Evolutionary conservation across 805 yeast species (phyloP).

Genomic region (Zygotorulaspora sp.): DNA sequence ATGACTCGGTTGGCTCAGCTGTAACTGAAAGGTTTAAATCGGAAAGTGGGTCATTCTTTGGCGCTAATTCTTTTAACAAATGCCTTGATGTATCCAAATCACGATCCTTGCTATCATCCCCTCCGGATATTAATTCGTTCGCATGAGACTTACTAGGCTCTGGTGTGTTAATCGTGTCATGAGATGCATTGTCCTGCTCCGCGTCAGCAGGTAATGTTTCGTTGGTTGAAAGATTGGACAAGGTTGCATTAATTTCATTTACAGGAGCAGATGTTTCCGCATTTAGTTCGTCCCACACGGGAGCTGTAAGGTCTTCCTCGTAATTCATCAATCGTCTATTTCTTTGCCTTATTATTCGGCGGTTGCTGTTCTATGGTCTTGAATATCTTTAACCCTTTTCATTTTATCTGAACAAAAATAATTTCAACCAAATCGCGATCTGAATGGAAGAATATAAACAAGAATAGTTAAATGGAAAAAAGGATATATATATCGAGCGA

Average conservation of each 20-base stretch:
- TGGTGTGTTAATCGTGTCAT: not conserved
- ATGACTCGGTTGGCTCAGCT: slow-evolving; percentile 19
- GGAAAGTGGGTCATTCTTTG: slow-evolving; percentile 37
- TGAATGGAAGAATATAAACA: not conserved
- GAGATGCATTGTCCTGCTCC: slow-evolving; percentile 6
- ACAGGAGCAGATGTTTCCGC: slow-evolving; percentile 5
- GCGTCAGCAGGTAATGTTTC: not conserved
- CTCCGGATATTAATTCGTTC: slow-evolving; percentile 25
- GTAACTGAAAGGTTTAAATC: slow-evolving; percentile 38
- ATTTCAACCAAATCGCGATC: not conserved
- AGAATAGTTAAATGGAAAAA: too few relatives aligned
- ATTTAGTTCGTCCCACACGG: slow-evolving; percentile 35
- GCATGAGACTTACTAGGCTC: slow-evolving; percentile 12
- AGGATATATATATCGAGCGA: too few relatives aligned
- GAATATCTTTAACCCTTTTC: slow-evolving; percentile 4
- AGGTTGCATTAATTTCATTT: slow-evolving; percentile 19
- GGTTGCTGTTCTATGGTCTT: not conserved
- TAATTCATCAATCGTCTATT: slow-evolving; percentile 17
- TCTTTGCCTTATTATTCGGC: not conserved
- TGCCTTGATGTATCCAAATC: slow-evolving; percentile 17
- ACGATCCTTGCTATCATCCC: slow-evolving; percentile 22
- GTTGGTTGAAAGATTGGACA: slow-evolving; percentile 18
- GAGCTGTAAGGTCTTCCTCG: slow-evolving; percentile 32
- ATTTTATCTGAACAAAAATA: not conserved
- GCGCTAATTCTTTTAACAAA: slow-evolving; percentile 28